Conservation (phyloP, 805 yeast species). For the Pichia phayaonensis region DNA sequence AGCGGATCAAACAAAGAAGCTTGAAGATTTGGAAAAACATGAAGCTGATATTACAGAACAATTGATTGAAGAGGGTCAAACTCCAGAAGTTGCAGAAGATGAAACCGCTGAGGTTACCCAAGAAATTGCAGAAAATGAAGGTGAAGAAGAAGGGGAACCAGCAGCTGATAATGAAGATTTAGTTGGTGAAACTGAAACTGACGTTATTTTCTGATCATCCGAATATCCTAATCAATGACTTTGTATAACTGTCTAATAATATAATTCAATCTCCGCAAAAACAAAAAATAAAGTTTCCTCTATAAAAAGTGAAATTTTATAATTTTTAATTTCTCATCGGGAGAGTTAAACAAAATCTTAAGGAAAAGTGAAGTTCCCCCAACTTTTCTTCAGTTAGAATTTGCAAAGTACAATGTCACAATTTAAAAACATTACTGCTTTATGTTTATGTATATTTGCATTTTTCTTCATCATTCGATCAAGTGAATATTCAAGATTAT, state of each 20-base stretch:
- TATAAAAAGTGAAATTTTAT: too few species aligned
- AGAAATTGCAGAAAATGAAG: constrained; percentile 11
- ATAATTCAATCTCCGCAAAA: neutral
- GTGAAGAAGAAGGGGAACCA: constrained; percentile 2
- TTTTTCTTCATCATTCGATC: neutral
- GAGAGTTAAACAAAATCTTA: neutral
- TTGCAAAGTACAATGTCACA: neutral
- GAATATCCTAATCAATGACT: neutral
- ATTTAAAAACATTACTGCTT: neutral
- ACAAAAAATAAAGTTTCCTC: neutral
- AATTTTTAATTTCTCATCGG: neutral
- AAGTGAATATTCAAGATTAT: constrained; percentile 1
- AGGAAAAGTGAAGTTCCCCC: neutral
- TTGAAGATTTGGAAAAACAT: constrained; percentile 10
- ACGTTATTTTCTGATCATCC: constrained; percentile 29
- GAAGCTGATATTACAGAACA: constrained; percentile 12
- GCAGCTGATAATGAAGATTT: constrained; percentile 15
- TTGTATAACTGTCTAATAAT: neutral
- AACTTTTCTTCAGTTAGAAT: neutral
- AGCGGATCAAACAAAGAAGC: constrained; percentile 13
- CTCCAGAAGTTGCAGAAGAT: constrained; percentile 15
- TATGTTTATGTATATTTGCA: neutral
- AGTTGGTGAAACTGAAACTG: constrained; percentile 31
- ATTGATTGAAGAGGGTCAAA: constrained; percentile 11
- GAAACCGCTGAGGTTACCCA: constrained; percentile 14